phyloP scores from a whole-genome alignment of 371 early-diverging fungal species.

The Apophysomyces trapeziformis region DNA sequence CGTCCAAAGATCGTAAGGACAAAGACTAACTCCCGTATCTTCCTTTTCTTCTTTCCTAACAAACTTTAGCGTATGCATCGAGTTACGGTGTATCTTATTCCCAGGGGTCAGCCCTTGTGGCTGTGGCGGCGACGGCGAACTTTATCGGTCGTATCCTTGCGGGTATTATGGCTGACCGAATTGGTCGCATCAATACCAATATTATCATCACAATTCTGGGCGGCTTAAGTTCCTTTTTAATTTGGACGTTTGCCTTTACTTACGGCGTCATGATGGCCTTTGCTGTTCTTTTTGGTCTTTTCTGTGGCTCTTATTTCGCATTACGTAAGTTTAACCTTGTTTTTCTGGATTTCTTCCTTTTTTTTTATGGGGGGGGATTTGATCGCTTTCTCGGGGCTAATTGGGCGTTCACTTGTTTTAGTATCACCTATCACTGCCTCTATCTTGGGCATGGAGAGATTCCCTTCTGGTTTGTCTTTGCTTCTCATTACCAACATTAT shows the following conservation, averaged over 20 bases:
- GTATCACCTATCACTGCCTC: constrained; percentile 43
- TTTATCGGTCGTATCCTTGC: constrained; percentile 62
- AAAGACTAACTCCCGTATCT: neutral
- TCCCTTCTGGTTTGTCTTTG: constrained; percentile 44
- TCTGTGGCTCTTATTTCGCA: constrained; percentile 46
- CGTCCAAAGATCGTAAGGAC: neutral
- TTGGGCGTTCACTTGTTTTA: neutral
- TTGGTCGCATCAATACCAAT: constrained; percentile 52
- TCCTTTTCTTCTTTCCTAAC: neutral
- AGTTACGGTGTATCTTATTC: constrained; percentile 31
- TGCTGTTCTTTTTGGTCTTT: constrained; percentile 44
- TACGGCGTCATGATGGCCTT: constrained; percentile 49
- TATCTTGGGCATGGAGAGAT: constrained; percentile 40
- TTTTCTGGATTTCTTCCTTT: neutral
- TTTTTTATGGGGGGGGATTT: too few species aligned
- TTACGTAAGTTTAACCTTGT: constrained; percentile 22
- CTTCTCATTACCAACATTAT: constrained; percentile 37
- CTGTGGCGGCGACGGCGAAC: constrained; percentile 54
- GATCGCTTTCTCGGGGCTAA: too few species aligned
- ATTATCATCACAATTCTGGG: constrained; percentile 35
- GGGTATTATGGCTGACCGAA: constrained; percentile 47
- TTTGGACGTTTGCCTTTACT: constrained; percentile 55
- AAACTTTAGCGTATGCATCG: constrained; percentile 29
- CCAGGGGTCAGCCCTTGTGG: constrained; percentile 36
- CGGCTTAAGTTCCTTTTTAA: constrained; percentile 42